Evolutionary conservation across 1,284 basidiomycete species (phyloP).

Genomic region (Irpex sp.): DNA sequence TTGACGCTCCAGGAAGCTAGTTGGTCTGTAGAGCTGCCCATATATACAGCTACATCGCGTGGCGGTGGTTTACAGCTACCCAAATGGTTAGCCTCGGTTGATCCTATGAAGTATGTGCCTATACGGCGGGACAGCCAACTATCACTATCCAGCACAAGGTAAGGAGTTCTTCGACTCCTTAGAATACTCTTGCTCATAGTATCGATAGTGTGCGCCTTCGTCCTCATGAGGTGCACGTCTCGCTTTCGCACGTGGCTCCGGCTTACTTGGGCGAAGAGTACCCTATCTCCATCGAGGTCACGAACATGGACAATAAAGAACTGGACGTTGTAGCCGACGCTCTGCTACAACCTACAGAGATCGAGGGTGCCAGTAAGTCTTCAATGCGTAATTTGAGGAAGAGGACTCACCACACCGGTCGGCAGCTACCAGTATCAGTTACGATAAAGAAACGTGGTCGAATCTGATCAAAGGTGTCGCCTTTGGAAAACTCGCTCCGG

Average conservation of each 20-base stretch:
- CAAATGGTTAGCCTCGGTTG: conserved; percentile 52
- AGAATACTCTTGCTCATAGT: neutral
- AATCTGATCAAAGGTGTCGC: conserved; percentile 68
- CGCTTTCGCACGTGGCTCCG: conserved; percentile 51
- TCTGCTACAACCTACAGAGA: conserved; percentile 72
- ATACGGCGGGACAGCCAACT: conserved; percentile 43
- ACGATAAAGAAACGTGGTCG: conserved; percentile 58
- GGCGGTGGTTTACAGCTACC: conserved; percentile 26
- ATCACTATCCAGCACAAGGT: conserved; percentile 38
- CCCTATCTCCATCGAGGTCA: conserved; percentile 61
- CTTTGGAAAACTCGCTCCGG: conserved; percentile 58
- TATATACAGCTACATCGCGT: conserved; percentile 36
- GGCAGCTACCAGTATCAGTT: conserved; percentile 55
- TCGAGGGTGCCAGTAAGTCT: conserved; percentile 65
- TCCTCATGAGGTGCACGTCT: conserved; percentile 52
- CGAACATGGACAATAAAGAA: conserved; percentile 61
- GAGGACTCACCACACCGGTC: neutral
- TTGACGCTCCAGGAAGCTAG: conserved; percentile 47
- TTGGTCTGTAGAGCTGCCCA: conserved; percentile 62
- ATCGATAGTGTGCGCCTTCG: conserved; percentile 54
- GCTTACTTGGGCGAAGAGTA: conserved; percentile 78
- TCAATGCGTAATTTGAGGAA: too few relatives aligned
- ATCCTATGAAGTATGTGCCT: conserved; percentile 47
- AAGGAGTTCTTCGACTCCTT: conserved; percentile 19
- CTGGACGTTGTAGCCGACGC: conserved; percentile 68